Base-by-base conservation (phyloP, 1,284 basidiomycete species). In the Puccinia coronata region DNA sequence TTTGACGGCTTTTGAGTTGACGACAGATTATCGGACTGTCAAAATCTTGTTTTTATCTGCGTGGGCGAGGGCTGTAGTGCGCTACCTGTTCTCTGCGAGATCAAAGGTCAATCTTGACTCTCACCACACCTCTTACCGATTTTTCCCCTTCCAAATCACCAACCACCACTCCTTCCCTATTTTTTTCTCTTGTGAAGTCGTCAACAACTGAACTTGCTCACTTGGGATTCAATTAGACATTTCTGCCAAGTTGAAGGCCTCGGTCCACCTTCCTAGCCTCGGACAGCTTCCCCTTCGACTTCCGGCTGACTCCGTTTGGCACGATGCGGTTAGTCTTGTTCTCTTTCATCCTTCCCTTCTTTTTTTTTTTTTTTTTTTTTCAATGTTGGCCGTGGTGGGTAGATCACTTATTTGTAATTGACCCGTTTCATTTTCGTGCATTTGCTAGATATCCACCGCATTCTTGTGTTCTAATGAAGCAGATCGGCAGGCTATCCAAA, bases 81-180 rank as follows among this genome's bases (percentile, higher is more conserved):
- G 18, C 63, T 67, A n/a, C 75, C 61, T 23, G 20, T 31, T 23
- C 18, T 78, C 2, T 67, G 67, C n/a, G 47, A 51, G 1, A n/a
- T 78, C n/a, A 78, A 69, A 55, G 75, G 75, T 78, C 51, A 67
- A 77, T 25, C 25, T 77, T 20, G 61, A 43, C 25, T 31, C 36
- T 16, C 6, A 31, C 3, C 4, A 39, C 43, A 4, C 25, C 34
- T 36, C n/a, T 25, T n/a, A 16, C 51, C n/a, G 28, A 57, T 55
- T 39, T 39, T 25, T 57, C 25, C 20, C 36, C 28, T 2, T 41
- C 43, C 11, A 51, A 20, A 20, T 39, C 28, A 67, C 28, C 51
- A 31, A 61, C 16, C 31, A 25, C 3, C 2, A 34, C 39, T n/a
- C 36, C 31, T n/a, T 14, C n/a, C 51, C 14, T n/a, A 53, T 34